Evolutionary conservation across 306 rosid genomes (phyloP).

Genomic region (Hippophae rhamnoides): DNA sequence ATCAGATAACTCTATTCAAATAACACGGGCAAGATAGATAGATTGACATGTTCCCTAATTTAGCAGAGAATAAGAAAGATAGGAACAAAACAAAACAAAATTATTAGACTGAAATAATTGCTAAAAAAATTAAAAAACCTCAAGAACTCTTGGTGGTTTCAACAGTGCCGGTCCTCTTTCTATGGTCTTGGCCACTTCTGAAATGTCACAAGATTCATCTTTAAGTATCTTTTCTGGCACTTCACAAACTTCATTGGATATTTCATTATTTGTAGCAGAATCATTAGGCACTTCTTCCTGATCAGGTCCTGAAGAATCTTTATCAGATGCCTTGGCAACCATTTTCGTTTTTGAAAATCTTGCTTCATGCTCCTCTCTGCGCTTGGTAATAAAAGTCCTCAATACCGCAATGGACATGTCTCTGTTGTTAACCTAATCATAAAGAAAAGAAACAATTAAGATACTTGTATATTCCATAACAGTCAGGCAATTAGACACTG

Average conservation of each 20-base stretch:
- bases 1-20: slow-evolving; percentile 3
- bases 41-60: background rate
- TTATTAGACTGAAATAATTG: background rate
- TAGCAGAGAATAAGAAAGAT: background rate
- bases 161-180: slow-evolving; percentile 46
- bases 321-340: slow-evolving; percentile 21
- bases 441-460: slow-evolving; percentile 5
- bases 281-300: slow-evolving; percentile 32
- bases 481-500: too few species aligned
- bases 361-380: slow-evolving; percentile 64
- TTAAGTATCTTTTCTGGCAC: slow-evolving; percentile 31
- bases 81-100: background rate
- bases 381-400: slow-evolving; percentile 61
- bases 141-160: slow-evolving; percentile 84
- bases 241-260: slow-evolving; percentile 42
- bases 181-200: slow-evolving; percentile 24
- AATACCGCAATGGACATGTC: slow-evolving; percentile 91
- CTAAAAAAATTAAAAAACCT: slow-evolving; percentile 37
- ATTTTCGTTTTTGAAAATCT: slow-evolving; percentile 38
- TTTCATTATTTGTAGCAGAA: slow-evolving; percentile 27
- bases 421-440: slow-evolving; percentile 83
- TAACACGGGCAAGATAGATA: slow-evolving; percentile 2
- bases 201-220: slow-evolving; percentile 38
- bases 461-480: too few species aligned
- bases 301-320: slow-evolving; percentile 35